A percentile compares a stretch with the other conserved stretches of the same genome.
These are phyloP conservation scores for Trypanosoma vivax DNA, from an alignment of 208 protist genomes.

Conservation along the genomic window DNA sequence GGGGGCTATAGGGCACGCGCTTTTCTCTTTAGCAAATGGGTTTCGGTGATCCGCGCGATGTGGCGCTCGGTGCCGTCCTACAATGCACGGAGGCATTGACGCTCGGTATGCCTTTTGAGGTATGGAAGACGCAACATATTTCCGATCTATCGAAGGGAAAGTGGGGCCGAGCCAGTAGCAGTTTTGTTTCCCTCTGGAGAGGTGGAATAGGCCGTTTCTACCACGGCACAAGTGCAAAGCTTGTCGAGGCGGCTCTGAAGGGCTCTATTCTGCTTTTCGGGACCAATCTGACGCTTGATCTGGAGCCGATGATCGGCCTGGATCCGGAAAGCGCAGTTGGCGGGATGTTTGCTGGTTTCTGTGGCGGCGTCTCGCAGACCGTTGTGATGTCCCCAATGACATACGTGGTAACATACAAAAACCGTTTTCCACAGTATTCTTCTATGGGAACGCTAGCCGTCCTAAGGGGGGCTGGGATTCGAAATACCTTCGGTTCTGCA, in stretches of 20 bases:
- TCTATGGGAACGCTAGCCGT: conserved; percentile 9
- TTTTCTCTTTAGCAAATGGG: conserved; percentile 13
- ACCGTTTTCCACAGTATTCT: conserved; percentile 14
- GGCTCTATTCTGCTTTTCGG: conserved; percentile 36
- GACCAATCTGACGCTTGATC: conserved; percentile 25
- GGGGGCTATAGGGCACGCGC: no score
- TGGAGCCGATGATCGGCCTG: conserved; percentile 13
- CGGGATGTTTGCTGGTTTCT: conserved; percentile 27
- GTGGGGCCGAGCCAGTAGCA: conserved; percentile 7
- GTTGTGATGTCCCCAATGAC: conserved; percentile 28
- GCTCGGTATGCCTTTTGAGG: conserved; percentile 41
- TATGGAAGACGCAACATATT: conserved; percentile 28
- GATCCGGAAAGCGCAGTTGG: conserved; percentile 15
- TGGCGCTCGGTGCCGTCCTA: conserved; percentile 22
- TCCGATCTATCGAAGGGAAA: conserved; percentile 9
- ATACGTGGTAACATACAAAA: conserved; percentile 29
- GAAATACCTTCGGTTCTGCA: conserved; percentile 14
- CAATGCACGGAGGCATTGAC: conserved; percentile 25
- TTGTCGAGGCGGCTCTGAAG: conserved; percentile 31
- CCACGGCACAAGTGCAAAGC: conserved; percentile 25
- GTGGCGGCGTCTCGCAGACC: conserved; percentile 23
- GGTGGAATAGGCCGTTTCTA: conserved; percentile 24
- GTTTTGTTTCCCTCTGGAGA: conserved; percentile 8
- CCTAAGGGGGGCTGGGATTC: conserved; percentile 9
- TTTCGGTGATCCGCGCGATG: conserved; percentile 19